Conservation (phyloP, 2,329 filamentous ascomycete genomes). For the Rasamsonia emersonii region DNA sequence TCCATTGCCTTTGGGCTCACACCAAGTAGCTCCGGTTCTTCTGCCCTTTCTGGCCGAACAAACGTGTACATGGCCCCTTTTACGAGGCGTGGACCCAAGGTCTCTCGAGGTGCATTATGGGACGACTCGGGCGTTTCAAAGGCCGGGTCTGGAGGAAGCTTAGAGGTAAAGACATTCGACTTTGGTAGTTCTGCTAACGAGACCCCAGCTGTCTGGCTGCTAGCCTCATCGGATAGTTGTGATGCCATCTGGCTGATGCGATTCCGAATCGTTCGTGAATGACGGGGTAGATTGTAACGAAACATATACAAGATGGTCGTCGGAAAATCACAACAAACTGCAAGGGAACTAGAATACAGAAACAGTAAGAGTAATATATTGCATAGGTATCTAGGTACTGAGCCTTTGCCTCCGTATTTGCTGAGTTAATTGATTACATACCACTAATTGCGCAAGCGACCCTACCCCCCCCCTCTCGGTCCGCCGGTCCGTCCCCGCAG, state of each 20-base stretch:
- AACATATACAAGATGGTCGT: slow-evolving; percentile 24
- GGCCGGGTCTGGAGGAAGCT: slow-evolving; percentile 64
- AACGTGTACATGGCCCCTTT: slow-evolving; percentile 81
- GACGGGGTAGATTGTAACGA: slow-evolving; percentile 9
- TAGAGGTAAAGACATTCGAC: slow-evolving; percentile 55
- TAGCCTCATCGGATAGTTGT: slow-evolving; percentile 26
- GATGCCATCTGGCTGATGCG: slow-evolving; percentile 40
- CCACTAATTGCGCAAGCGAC: too few relatives aligned
- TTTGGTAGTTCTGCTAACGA: slow-evolving; percentile 50
- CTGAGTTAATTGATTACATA: too few relatives aligned
- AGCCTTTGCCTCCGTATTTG: too few relatives aligned
- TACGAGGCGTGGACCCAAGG: slow-evolving; percentile 73
- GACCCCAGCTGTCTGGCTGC: slow-evolving; percentile 16
- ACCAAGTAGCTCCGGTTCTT: slow-evolving; percentile 68
- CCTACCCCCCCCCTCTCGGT: too few relatives aligned
- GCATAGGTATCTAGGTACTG: too few relatives aligned
- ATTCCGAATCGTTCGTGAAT: slow-evolving; percentile 11
- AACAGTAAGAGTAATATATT: too few relatives aligned
- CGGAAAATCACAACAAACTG: too few relatives aligned
- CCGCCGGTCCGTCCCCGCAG: too few relatives aligned
- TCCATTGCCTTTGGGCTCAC: slow-evolving; percentile 70
- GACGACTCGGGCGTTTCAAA: slow-evolving; percentile 76
- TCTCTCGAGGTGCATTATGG: slow-evolving; percentile 67
- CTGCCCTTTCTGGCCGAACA: slow-evolving; percentile 68
- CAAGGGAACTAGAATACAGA: too few relatives aligned